Conservation (phyloP, 805 yeast genomes). For the Zygosaccharomyces bisporus region DNA sequence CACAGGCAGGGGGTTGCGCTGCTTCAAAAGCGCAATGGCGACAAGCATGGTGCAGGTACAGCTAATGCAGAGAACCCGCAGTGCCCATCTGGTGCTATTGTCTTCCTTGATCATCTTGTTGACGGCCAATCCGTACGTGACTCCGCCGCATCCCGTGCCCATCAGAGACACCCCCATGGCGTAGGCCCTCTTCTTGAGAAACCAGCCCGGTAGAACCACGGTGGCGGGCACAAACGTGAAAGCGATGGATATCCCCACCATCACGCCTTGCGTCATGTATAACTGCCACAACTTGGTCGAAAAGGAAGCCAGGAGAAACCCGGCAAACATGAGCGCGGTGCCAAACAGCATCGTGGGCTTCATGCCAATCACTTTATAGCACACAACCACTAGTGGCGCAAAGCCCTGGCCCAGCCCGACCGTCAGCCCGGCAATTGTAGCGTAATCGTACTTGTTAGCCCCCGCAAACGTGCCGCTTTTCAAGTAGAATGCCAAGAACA, state of each 20-base stretch:
- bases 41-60: conserved; percentile 38
- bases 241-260: conserved; percentile 52
- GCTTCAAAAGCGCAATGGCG: conserved; percentile 43
- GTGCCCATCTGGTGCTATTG: conserved; percentile 46
- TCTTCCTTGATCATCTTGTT: conserved; percentile 41
- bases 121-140: conserved; percentile 40
- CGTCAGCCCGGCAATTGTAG: conserved; percentile 64
- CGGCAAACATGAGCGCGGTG: conserved; percentile 47
- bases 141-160: conserved; percentile 55
- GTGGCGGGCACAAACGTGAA: conserved; percentile 56
- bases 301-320: conserved; percentile 57
- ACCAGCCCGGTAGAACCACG: conserved; percentile 66
- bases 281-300: conserved; percentile 61
- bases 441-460: conserved; percentile 55
- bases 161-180: conserved; percentile 48
- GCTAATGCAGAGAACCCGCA: conserved; percentile 43
- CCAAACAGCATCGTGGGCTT: conserved; percentile 49
- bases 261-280: conserved; percentile 62
- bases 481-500: conserved; percentile 56
- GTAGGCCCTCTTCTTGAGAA: conserved; percentile 55
- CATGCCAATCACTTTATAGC: conserved; percentile 49
- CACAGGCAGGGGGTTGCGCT: conserved; percentile 40
- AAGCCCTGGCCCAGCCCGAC: conserved; percentile 52
- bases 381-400: conserved; percentile 52
- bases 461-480: conserved; percentile 49